phyloP scores from a whole-genome alignment of 371 early-diverging fungal genomes.

The Zancudomyces culisetae region DNA sequence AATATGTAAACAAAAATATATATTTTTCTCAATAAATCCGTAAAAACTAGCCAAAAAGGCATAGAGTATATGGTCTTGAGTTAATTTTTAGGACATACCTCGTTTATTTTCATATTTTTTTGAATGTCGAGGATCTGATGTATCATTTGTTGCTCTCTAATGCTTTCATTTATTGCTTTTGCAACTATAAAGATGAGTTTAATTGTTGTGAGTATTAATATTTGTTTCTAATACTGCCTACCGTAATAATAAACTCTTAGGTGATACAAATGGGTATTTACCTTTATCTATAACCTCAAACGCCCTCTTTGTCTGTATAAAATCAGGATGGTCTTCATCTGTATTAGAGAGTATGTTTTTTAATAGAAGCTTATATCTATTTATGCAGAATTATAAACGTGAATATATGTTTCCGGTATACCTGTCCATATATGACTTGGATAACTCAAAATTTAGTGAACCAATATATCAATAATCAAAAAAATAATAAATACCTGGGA shows the following conservation, averaged over 20 bases:
- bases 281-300: constrained; percentile 27
- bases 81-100: constrained; percentile 27
- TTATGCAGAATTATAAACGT: no score
- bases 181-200: constrained; percentile 32
- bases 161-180: constrained; percentile 47
- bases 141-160: constrained; percentile 51
- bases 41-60: constrained; percentile 5
- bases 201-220: constrained; percentile 7
- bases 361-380: constrained; percentile 54
- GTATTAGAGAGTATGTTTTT: constrained; percentile 45
- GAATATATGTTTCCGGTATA: no score
- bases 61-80: neutral
- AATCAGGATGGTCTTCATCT: constrained; percentile 37
- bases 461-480: no score
- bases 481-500: constrained; percentile 18
- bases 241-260: constrained; percentile 10
- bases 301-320: constrained; percentile 30
- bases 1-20: no score
- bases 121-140: constrained; percentile 44
- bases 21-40: no score
- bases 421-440: no score
- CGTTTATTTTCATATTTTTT: constrained; percentile 26
- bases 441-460: no score
- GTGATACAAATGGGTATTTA: neutral
- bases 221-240: constrained; percentile 21